Conservation (phyloP, 1,139 yeast species). For the Diutina rugosa region DNA sequence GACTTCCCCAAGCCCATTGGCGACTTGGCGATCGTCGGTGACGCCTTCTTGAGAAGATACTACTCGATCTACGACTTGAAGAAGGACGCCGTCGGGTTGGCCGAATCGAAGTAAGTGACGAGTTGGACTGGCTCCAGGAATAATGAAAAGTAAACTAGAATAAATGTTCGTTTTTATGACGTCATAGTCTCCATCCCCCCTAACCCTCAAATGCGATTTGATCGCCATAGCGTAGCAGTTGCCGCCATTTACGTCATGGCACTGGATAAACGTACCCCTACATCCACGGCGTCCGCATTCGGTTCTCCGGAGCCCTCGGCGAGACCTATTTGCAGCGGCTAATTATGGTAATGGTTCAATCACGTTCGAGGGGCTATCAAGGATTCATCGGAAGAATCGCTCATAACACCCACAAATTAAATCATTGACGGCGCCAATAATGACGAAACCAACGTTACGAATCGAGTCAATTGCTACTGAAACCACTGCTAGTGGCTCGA, state of each 20-base stretch:
- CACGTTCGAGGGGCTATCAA: no score
- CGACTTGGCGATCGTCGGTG: slow-evolving; percentile 91
- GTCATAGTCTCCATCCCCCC: no score
- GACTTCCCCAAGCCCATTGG: slow-evolving; percentile 97
- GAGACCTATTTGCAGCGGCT: not conserved
- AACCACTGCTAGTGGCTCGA: no score
- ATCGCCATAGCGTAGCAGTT: no score
- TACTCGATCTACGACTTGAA: slow-evolving; percentile 89
- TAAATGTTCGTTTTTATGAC: not conserved
- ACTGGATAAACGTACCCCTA: not conserved
- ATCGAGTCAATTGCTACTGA: no score
- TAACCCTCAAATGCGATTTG: not conserved
- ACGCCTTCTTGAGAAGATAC: slow-evolving; percentile 89
- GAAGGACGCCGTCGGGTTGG: slow-evolving; percentile 88
- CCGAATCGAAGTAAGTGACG: slow-evolving; percentile 14
- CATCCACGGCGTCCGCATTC: not conserved
- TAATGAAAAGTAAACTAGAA: not conserved
- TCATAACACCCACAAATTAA: no score
- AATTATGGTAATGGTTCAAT: not conserved
- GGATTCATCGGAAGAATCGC: not conserved
- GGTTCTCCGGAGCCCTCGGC: not conserved
- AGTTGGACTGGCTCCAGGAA: not conserved
- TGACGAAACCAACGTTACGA: no score
- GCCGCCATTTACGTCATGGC: no score
- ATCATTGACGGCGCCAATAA: no score